Base-by-base conservation (phyloP, 139 green algal genomes). In the Coelastrella sp. region DNA sequence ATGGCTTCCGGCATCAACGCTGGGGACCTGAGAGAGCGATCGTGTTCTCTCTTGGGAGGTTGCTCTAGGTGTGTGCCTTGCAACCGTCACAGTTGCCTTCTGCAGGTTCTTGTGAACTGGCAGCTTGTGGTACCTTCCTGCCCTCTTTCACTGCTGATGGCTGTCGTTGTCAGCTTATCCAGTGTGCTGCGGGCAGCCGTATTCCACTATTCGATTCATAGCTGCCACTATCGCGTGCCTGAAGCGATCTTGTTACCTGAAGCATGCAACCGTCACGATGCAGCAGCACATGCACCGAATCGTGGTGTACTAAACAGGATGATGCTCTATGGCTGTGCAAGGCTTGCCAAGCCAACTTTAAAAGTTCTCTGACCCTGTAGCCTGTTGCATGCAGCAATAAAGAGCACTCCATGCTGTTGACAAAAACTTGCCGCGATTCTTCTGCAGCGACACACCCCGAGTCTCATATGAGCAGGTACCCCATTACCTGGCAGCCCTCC, bases 391-490 rank as follows among this genome's bases (percentile, higher is more conserved):
- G 19, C 15, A 17, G 63, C 68, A 35, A 25, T 8, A 10, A 19
- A 17, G 63, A 22, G 63, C 12, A 17, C 12, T 70, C 6, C 12
- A 76, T 76, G 68, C 24, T 15, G 19, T 25, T 10, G 8, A 27
- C 15, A 11, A 10, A 7, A 24, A 35, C 15, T 76, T 76, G 7
- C 10, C 68, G 10, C 8, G 4, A 11, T 76, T 4, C 7, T 8
- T 27, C 68, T 25, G 19, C 90, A 96, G 94, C 82, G 93, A 96
- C 27, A 96, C 93, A 4, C 95, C 94, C 6, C 89, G 89, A 35
- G 90, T 97, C 17, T 66, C 87, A 0, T 8, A 20, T 6, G 81
- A 92, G 6, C 83, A 96, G 25, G 78, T 97, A 27, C 56, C 73
- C 3, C 24, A 90, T 20, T 82, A 93, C n/a, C 56, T 96, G 88